Base-by-base conservation (phyloP, 2,329 filamentous ascomycete genomes). In the Botrytis hyacinthi region DNA sequence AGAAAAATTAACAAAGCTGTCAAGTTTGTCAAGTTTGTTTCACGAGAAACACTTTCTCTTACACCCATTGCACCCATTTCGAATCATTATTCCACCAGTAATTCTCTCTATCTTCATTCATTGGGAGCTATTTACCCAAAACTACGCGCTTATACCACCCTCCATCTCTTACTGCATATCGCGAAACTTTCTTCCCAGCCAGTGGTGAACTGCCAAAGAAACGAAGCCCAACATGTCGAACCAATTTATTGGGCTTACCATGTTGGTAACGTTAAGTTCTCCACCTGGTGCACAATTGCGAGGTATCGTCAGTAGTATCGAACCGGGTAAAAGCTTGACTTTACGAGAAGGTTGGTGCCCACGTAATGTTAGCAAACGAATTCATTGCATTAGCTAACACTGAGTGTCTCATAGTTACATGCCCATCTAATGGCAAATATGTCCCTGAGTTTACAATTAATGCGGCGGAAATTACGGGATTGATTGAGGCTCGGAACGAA, bases 221-320 rank as follows among this genome's bases (percentile, higher is more conserved):
- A 75, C 72, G 42, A 46, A 54, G 71, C 68, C 68, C 71, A 75
- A 67, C 54, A 81, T 81, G 80, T 78, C 79, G 74, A 78, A 78
- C 73, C 77, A 79, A 71, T 81, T 82, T 71, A 81, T 82, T 60
- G 81, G 81, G 37, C 79, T 81, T 74, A 80, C 79, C 72, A 81
- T 82, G 80, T 73, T 81, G 77, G 81, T 82, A 76, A 81, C 81
- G 40, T 77, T 82, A 62, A 80, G 75, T 59, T 77, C 76, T 44
- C 81, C 81, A 42, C 78, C 76, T 40, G 80, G 79, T n/a, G 78
- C 80, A n/a, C 80, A 81, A 75, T 68, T 82, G 63, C 76, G 77
- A 73, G 81, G 81, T 32, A 76, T 78, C 18, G 80, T 82, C 59
- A 79, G 76, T 63, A 77, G 79, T n/a, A 79, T 82, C 72, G 79